Evolutionary conservation across 1,284 basidiomycete species (phyloP).

Genomic region (Heterobasidion parviporum): DNA sequence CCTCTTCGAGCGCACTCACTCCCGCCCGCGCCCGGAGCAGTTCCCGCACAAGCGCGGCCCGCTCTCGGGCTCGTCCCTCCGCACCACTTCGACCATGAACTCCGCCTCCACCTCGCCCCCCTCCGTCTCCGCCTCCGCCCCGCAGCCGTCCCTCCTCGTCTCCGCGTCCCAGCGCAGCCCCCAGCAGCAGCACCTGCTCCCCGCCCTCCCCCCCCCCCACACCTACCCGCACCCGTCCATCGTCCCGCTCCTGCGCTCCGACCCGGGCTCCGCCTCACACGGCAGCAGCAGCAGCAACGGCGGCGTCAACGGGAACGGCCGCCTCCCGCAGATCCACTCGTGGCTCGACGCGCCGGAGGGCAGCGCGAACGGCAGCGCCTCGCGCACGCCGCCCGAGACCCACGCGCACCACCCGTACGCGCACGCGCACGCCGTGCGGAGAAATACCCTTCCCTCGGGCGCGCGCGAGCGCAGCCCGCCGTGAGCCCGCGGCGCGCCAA

Average conservation of each 20-base stretch:
- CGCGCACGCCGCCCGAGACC: background rate
- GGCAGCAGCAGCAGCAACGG: conserved; percentile 10
- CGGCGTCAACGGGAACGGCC: conserved; percentile 3
- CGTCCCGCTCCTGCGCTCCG: conserved; percentile 27
- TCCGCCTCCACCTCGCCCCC: background rate
- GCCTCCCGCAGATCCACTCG: conserved; percentile 11
- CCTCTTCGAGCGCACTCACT: conserved; percentile 75
- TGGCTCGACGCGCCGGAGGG: conserved; percentile 5
- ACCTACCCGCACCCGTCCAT: conserved; percentile 41
- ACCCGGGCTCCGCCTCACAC: background rate
- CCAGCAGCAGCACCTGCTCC: background rate
- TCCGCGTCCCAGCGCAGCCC: conserved; percentile 5
- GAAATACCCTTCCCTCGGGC: background rate
- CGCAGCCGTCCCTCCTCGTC: background rate
- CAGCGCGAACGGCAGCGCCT: background rate
- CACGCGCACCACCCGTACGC: background rate
- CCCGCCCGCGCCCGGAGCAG: conserved; percentile 69
- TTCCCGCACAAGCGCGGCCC: conserved; percentile 75
- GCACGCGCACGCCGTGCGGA: background rate
- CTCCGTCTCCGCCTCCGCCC: background rate
- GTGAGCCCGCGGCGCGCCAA: background rate
- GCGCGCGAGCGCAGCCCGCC: background rate
- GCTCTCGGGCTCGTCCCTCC: conserved; percentile 29
- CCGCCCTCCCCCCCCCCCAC: conserved; percentile 30
- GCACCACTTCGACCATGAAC: conserved; percentile 1